Base-by-base conservation (phyloP, 2,329 filamentous ascomycete species). In the Talaromyces marneffei region DNA sequence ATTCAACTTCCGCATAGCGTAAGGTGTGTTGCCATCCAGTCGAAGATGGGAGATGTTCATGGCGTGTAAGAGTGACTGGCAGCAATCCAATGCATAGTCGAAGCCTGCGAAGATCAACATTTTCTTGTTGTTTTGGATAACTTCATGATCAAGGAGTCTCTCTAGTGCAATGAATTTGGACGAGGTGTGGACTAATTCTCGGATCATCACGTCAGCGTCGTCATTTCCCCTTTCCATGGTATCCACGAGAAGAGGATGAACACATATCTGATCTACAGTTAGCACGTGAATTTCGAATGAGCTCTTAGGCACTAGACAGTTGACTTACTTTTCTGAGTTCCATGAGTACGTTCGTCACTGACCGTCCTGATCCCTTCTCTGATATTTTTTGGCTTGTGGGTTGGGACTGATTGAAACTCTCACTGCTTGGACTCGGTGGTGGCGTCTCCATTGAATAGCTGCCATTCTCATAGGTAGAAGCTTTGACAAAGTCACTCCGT, bases 21-120 rank as follows among this genome's bases (percentile, higher is more conserved):
- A 72, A 1, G 70, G 70, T 0, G 80, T 83, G 18, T 70, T 66
- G 1, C 83, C 83, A 59, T 85, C 83, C 0, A 85, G 71, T 6
- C 82, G 75, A 1, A 80, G 9, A 42, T 12, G 29, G 6, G 29
- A 0, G 70, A 63, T 79, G 78, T 16, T 76, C 75, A 70, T 83
- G 81, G 0, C 69, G 42, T 3, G 70, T 0, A 85, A 66, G 0
- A 85, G 71, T 58, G 83, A 81, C 60, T 85, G 82, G 39, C 78
- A 80, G 20, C 79, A 76, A 63, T 83, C 77, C 0, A 85, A 72
- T 3, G 79, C 81, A 10, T 72, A 71, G 0, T 80, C 83, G 62
- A 84, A 85, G 2, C 80, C 77, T 0, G 82, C 83, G 62, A 85
- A 85, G n/a, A 85, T 81, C 5, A 85, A 70, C 0, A 85, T 73